Evolutionary conservation across 2,329 filamentous ascomycete species (phyloP).

Genomic region (Herpotrichia juniperi): DNA sequence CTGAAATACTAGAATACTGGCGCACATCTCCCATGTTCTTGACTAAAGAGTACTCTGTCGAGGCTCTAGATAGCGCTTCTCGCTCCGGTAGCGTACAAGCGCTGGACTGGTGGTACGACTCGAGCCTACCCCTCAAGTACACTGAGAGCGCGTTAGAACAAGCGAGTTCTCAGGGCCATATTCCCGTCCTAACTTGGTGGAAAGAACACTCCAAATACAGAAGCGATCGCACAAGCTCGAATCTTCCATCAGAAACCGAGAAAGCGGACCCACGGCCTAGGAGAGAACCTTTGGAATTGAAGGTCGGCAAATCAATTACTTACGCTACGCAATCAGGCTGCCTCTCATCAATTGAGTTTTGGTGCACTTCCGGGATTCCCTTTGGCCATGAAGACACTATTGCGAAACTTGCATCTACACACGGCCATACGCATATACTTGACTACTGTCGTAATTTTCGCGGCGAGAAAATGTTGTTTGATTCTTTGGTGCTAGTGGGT

Average conservation of each 20-base stretch:
- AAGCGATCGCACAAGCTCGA: conserved; percentile 23
- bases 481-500: conserved; percentile 81
- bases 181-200: conserved; percentile 95
- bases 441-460: conserved; percentile 81
- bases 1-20: conserved; percentile 91
- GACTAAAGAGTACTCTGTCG: conserved; percentile 83
- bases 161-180: conserved; percentile 81
- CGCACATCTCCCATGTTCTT: conserved; percentile 80
- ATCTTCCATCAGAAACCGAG: conserved; percentile 18
- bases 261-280: conserved; percentile 16
- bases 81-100: conserved; percentile 84
- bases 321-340: conserved; percentile 84
- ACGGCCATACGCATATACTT: conserved; percentile 83
- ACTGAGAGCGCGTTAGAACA: conserved; percentile 88
- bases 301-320: conserved; percentile 83
- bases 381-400: conserved; percentile 82
- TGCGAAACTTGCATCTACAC: conserved; percentile 81
- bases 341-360: conserved; percentile 81
- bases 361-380: conserved; percentile 81
- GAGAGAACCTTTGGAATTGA: conserved; percentile 60
- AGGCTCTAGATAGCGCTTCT: conserved; percentile 87
- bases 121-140: conserved; percentile 79
- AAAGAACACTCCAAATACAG: conserved; percentile 67
- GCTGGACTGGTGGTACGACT: conserved; percentile 90
- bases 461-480: conserved; percentile 79